Percentiles rank a stretch among this genome's conserved stretches.
These are phyloP conservation scores for Plasmodium cynomolgi DNA, from an alignment of 169 alveolate species.

Conservation along the genomic window DNA sequence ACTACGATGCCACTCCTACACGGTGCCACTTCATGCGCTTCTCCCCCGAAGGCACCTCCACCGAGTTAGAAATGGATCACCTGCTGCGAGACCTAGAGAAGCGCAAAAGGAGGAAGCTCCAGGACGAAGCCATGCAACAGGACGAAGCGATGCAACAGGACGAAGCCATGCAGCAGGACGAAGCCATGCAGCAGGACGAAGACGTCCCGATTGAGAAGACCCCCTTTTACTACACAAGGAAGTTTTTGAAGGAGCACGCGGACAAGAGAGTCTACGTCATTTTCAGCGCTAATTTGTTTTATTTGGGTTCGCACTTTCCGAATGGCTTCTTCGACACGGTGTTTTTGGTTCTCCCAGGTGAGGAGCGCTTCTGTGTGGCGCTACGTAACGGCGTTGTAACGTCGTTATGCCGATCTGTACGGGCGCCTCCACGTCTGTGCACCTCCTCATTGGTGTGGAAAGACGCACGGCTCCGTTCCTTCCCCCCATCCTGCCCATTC, in stretches of 20 bases:
- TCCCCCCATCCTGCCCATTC: background rate
- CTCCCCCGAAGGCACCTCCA: conserved; percentile 6
- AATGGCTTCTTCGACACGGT: conserved; percentile 26
- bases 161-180: background rate
- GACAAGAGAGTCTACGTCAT: background rate
- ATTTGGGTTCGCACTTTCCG: conserved; percentile 10
- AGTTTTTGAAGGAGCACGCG: conserved; percentile 15
- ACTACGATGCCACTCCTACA: background rate
- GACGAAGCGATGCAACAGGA: background rate
- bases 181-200: background rate
- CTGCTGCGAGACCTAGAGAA: conserved; percentile 26
- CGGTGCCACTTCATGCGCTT: background rate
- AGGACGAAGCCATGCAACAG: background rate
- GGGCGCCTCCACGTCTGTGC: background rate
- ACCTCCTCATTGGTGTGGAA: background rate
- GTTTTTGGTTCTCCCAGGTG: conserved; percentile 54
- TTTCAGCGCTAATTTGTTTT: conserved; percentile 26
- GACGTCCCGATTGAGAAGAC: background rate
- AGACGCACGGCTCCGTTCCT: background rate
- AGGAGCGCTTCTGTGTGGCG: background rate
- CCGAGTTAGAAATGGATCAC: conserved; percentile 33
- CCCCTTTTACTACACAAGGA: conserved; percentile 34
- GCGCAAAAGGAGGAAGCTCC: conserved; percentile 1
- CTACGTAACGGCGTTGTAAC: background rate
- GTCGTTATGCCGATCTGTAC: background rate